Percentiles rank a stretch among this genome's conserved stretches.
These are phyloP conservation scores for Sodiomyces alkalinus DNA, from an alignment of 2,329 filamentous ascomycete species.

Conservation along the genomic window DNA sequence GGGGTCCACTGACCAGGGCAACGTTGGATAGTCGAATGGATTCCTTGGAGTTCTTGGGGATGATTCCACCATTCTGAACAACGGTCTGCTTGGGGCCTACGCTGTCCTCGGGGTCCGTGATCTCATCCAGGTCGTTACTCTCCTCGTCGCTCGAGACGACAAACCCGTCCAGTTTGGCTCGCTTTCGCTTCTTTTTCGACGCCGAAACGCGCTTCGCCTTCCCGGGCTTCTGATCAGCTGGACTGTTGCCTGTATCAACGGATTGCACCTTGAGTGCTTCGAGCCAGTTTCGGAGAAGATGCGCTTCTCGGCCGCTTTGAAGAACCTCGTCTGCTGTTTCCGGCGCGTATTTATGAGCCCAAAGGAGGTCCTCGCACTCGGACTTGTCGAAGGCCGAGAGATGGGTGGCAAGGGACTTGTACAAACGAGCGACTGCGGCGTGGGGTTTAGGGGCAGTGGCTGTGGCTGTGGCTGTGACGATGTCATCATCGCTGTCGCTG, in stretches of 20 bases:
- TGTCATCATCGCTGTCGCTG: slow-evolving; percentile 21
- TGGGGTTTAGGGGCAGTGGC: too few species aligned
- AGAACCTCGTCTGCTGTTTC: slow-evolving; percentile 53
- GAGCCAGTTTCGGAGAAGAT: slow-evolving; percentile 69
- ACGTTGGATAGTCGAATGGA: slow-evolving; percentile 48
- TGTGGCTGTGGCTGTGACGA: slow-evolving; percentile 4
- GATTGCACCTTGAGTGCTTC: slow-evolving; percentile 58
- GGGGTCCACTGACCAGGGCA: slow-evolving; percentile 76
- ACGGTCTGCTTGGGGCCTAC: slow-evolving; percentile 36
- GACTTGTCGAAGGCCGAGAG: slow-evolving; percentile 71
- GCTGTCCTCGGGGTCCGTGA: slow-evolving; percentile 44
- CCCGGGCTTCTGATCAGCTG: slow-evolving; percentile 14
- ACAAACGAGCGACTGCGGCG: slow-evolving; percentile 44
- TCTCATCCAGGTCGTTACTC: slow-evolving; percentile 49
- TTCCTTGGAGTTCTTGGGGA: slow-evolving; percentile 23
- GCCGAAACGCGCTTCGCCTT: slow-evolving; percentile 12
- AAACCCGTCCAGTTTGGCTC: slow-evolving; percentile 66
- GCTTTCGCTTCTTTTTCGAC: slow-evolving; percentile 49
- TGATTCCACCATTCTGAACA: slow-evolving; percentile 26
- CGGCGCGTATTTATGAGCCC: slow-evolving; percentile 80
- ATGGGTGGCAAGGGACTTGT: slow-evolving; percentile 39
- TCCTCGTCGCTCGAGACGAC: slow-evolving; percentile 70
- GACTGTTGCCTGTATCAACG: slow-evolving; percentile 48
- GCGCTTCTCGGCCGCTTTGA: slow-evolving; percentile 55
- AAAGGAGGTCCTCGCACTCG: slow-evolving; percentile 56